Evolutionary conservation across 2,329 filamentous ascomycete genomes (phyloP).

Genomic region (Chaetothyriales sp.): DNA sequence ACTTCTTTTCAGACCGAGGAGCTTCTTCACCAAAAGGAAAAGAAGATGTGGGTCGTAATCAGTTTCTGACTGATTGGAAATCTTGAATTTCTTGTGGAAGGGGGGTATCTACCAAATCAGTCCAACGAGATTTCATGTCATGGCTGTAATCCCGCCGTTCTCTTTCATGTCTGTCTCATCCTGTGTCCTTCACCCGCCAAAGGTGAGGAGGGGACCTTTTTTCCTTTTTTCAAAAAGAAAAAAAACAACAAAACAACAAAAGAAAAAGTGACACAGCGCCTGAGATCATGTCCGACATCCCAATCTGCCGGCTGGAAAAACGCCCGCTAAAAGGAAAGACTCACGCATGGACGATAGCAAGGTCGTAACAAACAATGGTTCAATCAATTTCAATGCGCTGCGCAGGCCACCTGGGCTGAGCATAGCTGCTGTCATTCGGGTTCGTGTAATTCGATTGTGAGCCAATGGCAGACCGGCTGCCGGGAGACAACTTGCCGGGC

Average conservation of each 20-base stretch:
- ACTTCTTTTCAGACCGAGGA: too few relatives aligned
- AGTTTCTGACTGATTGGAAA: neutral
- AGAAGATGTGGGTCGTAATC: too few relatives aligned
- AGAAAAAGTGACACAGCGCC: too few relatives aligned
- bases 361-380: neutral
- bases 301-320: too few relatives aligned
- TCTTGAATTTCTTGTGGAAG: neutral
- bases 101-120: neutral
- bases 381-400: conserved; percentile 11
- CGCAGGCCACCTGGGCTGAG: conserved; percentile 4
- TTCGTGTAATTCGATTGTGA: conserved; percentile 7
- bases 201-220: too few relatives aligned
- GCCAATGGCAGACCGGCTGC: too few relatives aligned
- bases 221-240: too few relatives aligned
- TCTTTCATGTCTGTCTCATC: neutral
- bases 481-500: neutral
- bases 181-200: too few relatives aligned
- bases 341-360: neutral
- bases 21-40: too few relatives aligned
- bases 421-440: conserved; percentile 6
- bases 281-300: too few relatives aligned
- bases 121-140: neutral
- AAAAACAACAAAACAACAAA: too few relatives aligned
- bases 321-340: neutral
- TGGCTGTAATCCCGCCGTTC: neutral